Base-by-base conservation (phyloP, 371 early-diverging fungal species). In the Zancudomyces culisetae region DNA sequence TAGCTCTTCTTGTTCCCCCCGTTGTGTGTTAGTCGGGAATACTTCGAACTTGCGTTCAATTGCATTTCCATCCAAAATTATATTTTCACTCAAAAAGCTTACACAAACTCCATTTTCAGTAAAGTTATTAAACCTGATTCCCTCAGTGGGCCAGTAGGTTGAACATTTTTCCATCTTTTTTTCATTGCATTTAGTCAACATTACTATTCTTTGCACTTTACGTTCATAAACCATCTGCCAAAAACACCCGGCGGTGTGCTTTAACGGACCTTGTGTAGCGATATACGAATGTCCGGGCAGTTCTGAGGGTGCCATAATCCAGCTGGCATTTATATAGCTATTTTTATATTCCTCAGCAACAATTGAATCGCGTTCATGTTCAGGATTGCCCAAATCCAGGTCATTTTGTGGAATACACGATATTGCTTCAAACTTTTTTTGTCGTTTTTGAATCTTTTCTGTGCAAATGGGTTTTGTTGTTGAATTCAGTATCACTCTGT, bases 221-320 rank as follows among this genome's bases (percentile, higher is more conserved):
- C 89, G 83, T 56, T 92, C 89, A 87, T 85, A 88, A 13, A 83
- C 67, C 69, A 92, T 79, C 43, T 73, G 73, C 92, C 93, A 95
- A 57, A 95, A 95, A 53, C 90, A 91, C 10, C 70, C 73, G 43
- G 81, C 71, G 0, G 93, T 90, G 30, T 76, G 66, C 8, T 80
- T 77, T 19, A 91, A 59, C 15, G 94, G 94, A 0, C 84, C 94
- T 65, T 93, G 94, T 0, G 89, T 78, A 18, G 83, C 84, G 41
- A 93, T 87, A 59, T 87, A 93, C 22, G 57, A 54, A 60, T 56
- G 58, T 19, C 58, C 50, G 6, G 55, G 48, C 18, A 63, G 54
- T 39, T 62, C 53, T 21, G 57, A 59, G 2, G 76, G 75, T 49
- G 72, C 55, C 28, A 54, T 47, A 28, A 83, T 72, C 53, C 64